A percentile compares a stretch with the other conserved stretches of the same genome.
phyloP scores from a whole-genome alignment of 352 stramenopile species.

The Globisporangium rhizosaccharum region DNA sequence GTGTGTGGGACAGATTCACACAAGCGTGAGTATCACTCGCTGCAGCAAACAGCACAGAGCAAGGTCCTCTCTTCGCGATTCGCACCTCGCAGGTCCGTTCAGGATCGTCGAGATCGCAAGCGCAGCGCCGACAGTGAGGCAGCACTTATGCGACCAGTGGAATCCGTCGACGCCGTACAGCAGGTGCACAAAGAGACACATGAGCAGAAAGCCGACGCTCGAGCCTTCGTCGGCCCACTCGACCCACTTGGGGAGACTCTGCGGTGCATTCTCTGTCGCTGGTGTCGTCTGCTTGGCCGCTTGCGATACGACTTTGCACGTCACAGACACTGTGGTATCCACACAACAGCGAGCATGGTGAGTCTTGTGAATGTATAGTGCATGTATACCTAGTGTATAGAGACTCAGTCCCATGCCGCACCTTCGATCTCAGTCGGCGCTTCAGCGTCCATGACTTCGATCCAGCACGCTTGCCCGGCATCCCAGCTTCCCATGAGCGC shows the following conservation, averaged over 20 bases:
- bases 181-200: conserved; percentile 81
- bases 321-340: conserved; percentile 45
- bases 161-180: conserved; percentile 81
- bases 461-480: conserved; percentile 66
- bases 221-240: conserved; percentile 73
- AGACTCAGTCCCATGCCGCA: conserved; percentile 1
- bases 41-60: conserved; percentile 6
- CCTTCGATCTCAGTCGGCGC: conserved; percentile 69
- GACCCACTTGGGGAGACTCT: conserved; percentile 58
- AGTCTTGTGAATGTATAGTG: not conserved
- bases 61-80: not conserved
- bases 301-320: conserved; percentile 63
- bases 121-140: conserved; percentile 68
- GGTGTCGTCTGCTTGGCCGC: conserved; percentile 20
- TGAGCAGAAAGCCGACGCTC: conserved; percentile 75
- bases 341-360: not conserved
- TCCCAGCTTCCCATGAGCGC: conserved; percentile 85
- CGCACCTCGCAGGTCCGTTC: conserved; percentile 44
- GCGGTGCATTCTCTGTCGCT: conserved; percentile 20
- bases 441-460: conserved; percentile 63
- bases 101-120: conserved; percentile 81
- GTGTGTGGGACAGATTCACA: not conserved
- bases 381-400: not conserved
- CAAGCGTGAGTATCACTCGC: not conserved
- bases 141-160: conserved; percentile 85